These are phyloP conservation scores for Rutstroemia sp. DNA, from an alignment of 2,329 filamentous ascomycete genomes.

Conservation along the genomic window DNA sequence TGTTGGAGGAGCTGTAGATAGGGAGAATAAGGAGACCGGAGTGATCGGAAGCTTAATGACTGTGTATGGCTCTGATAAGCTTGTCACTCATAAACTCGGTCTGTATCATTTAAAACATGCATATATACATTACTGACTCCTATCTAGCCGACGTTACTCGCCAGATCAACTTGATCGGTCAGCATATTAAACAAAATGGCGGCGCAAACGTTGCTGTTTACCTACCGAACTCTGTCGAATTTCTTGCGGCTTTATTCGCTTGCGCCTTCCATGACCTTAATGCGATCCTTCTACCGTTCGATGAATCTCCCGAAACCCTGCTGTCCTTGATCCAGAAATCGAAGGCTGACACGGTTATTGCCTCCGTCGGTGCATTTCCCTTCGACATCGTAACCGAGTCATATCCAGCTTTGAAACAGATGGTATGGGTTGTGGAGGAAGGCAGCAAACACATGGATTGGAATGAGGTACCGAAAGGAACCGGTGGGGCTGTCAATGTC, in stretches of 20 bases:
- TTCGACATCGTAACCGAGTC: constrained; percentile 63
- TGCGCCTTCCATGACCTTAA: constrained; percentile 78
- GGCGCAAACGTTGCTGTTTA: constrained; percentile 79
- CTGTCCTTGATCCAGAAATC: constrained; percentile 65
- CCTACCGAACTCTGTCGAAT: constrained; percentile 87
- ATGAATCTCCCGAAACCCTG: constrained; percentile 61
- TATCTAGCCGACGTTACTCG: constrained; percentile 62
- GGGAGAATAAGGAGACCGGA: constrained; percentile 51
- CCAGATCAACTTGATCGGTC: constrained; percentile 82
- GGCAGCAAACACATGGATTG: constrained; percentile 92
- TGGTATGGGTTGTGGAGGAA: constrained; percentile 90
- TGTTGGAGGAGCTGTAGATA: constrained; percentile 54
- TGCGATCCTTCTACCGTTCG: constrained; percentile 78
- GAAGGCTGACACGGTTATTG: constrained; percentile 74
- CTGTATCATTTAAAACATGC: constrained; percentile 17
- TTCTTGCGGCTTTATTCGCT: constrained; percentile 75
- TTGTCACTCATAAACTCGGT: constrained; percentile 65
- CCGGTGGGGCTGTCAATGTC: constrained; percentile 67
- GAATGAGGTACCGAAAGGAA: constrained; percentile 77
- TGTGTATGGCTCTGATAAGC: constrained; percentile 66
- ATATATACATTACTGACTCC: constrained; percentile 16
- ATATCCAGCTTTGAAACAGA: constrained; percentile 64
- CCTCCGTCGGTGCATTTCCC: constrained; percentile 79
- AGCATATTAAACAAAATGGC: constrained; percentile 63
- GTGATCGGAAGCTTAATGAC: constrained; percentile 68